These are phyloP conservation scores for Cerrena zonata DNA, from an alignment of 1,284 basidiomycete species.

Conservation along the genomic window DNA sequence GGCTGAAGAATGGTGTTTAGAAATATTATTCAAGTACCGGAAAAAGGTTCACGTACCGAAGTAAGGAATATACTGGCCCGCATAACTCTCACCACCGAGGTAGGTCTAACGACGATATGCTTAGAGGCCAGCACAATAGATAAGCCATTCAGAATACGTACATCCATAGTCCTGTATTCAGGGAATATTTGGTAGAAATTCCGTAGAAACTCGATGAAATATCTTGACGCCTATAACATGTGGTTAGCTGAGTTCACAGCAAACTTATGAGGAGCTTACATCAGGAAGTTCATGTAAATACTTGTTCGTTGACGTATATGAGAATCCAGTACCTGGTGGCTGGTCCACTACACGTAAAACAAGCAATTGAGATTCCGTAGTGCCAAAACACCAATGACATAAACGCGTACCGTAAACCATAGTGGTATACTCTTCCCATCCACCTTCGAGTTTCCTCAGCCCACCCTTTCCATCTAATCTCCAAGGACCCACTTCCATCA, in stretches of 20 bases:
- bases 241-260: too few relatives aligned
- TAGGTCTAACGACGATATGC: constrained; percentile 60
- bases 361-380: too few relatives aligned
- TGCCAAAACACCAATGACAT: too few relatives aligned
- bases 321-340: constrained; percentile 92
- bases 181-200: constrained; percentile 92
- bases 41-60: constrained; percentile 49
- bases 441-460: constrained; percentile 76
- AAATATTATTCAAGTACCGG: background rate
- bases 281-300: constrained; percentile 78
- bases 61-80: constrained; percentile 99
- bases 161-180: constrained; percentile 78
- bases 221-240: constrained; percentile 72
- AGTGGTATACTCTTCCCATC: constrained; percentile 99
- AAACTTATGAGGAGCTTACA: constrained; percentile 43
- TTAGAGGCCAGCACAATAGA: constrained; percentile 9
- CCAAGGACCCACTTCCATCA: constrained; percentile 98
- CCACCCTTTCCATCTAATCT: constrained; percentile 75
- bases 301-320: constrained; percentile 80
- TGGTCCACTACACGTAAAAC: constrained; percentile 78
- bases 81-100: constrained; percentile 88
- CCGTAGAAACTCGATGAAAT: constrained; percentile 78
- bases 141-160: constrained; percentile 38
- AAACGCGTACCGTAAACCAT: constrained; percentile 76
- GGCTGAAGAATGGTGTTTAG: constrained; percentile 40